Percentiles rank a stretch among this genome's conserved stretches.
phyloP scores from a whole-genome alignment of 805 yeast genomes.

The Teunomyces stri region DNA sequence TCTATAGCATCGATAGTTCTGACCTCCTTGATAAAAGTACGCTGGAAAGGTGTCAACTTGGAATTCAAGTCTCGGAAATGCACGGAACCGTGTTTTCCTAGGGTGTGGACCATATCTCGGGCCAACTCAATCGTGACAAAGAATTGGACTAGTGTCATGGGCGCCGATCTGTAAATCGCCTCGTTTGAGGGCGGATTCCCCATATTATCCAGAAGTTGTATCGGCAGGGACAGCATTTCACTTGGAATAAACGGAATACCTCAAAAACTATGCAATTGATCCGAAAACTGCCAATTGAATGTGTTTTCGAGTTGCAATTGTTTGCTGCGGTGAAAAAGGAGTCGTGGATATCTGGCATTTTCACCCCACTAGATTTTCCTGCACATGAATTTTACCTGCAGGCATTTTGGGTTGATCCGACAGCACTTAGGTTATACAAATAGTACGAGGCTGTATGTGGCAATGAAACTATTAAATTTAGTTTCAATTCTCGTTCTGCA shows the following conservation, averaged over 20 bases:
- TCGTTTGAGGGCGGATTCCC: slow-evolving; percentile 15
- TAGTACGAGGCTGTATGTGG: not conserved
- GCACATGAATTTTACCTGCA: not conserved
- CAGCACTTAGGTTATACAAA: not conserved
- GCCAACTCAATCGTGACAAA: slow-evolving; percentile 47
- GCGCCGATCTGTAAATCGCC: slow-evolving; percentile 46
- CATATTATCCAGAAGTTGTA: slow-evolving; percentile 1
- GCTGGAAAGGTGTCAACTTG: slow-evolving; percentile 43
- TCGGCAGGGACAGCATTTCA: not conserved
- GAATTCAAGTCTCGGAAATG: slow-evolving; percentile 51
- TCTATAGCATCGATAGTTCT: slow-evolving; percentile 35
- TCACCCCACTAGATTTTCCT: slow-evolving; percentile 1
- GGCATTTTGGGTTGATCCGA: not conserved
- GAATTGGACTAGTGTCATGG: slow-evolving; percentile 48
- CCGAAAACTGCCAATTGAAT: not conserved
- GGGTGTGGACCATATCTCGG: slow-evolving; percentile 36
- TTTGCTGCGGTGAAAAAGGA: slow-evolving; percentile 4
- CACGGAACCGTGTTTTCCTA: slow-evolving; percentile 40
- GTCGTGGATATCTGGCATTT: slow-evolving; percentile 4
- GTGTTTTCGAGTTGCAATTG: not conserved
- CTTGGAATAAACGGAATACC: not conserved
- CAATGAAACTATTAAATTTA: not conserved
- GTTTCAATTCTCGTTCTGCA: not conserved
- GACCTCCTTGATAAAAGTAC: slow-evolving; percentile 43
- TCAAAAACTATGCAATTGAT: not conserved